Base-by-base conservation (phyloP, 2,329 filamentous ascomycete genomes). In the Leptosphaerulina australis region DNA sequence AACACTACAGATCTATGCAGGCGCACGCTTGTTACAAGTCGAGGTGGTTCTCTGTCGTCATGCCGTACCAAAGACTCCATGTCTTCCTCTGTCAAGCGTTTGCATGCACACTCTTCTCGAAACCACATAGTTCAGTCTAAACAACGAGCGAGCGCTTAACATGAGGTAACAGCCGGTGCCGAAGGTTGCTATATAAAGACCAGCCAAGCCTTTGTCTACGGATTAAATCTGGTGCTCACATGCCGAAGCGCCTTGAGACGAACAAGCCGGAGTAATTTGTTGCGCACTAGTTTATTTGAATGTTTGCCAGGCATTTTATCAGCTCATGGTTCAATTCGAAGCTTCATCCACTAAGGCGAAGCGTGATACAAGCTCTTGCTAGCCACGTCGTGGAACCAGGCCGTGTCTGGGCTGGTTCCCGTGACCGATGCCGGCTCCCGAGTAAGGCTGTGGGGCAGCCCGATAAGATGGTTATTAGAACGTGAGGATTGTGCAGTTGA, bases 131-230 rank as follows among this genome's bases (percentile, higher is more conserved):
- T 24, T 26, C 36, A 33, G 22, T 25, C 14, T 38, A 38, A 15
- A 26, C 10, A 6, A 14, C 31, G 8, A 15, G 17, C 33, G 30
- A 38, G 49, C 38, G 49, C 44, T 47, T 47, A 30, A 34, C 17
- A 14, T 41, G 36, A 45, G 22, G 29, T 14, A 18, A 21, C 29
- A 55, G 35, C 47, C 34, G 40, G 38, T 24, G 47, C 49, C 49
- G 36, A 46, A 11, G 30, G 40, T 24, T 45, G 47, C 55, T 58
- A 60, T 56, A 60, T 54, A 60, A 56, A 56, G 56, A 48, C 38
- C 9, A 25, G 48, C 49, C 55, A 55, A 60, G 55, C 43, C 30
- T 39, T 14, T 40, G n/a, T 38, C 21, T 40, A 39, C 28, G 34
- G 31, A 15, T 22, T 18, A n/a, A 36, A 6, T 41, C 14, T 12